Conservation (phyloP, 305 asterid genomes). For the Stenogyne calaminthoides region DNA sequence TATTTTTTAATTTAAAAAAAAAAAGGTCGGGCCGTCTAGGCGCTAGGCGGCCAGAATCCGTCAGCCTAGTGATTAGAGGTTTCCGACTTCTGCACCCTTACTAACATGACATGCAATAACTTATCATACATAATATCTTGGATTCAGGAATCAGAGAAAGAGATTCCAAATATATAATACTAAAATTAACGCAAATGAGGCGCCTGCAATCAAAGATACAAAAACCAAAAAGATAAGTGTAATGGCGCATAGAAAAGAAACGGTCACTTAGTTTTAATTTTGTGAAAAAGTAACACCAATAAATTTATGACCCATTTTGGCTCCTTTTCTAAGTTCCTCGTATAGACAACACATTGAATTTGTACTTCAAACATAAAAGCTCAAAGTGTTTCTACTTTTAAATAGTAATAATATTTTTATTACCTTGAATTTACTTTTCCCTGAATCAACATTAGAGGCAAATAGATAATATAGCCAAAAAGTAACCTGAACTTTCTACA, state of each 20-base stretch:
- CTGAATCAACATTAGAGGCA: conserved; percentile 13
- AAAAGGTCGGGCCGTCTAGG: too few relatives aligned
- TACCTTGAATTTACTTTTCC: not conserved
- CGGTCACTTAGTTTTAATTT: not conserved
- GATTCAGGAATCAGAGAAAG: not conserved
- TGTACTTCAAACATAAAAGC: conserved; percentile 1
- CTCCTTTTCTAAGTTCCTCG: conserved; percentile 28
- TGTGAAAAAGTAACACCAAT: not conserved
- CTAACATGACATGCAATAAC: too few relatives aligned
- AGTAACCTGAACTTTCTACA: not conserved
- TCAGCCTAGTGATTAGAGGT: too few relatives aligned
- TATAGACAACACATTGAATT: not conserved
- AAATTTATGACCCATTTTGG: conserved; percentile 12
- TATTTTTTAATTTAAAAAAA: too few relatives aligned
- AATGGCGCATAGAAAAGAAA: not conserved
- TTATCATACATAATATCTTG: not conserved
- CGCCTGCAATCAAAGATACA: not conserved
- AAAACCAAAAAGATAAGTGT: not conserved
- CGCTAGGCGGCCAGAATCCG: too few relatives aligned
- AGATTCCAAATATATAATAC: too few relatives aligned
- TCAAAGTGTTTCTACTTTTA: conserved; percentile 21
- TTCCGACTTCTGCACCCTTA: too few relatives aligned
- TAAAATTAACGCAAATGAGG: not conserved
- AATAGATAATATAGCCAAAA: not conserved
- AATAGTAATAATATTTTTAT: not conserved